Percentiles rank a stretch among this genome's conserved stretches.
These are phyloP conservation scores for Punica granatum DNA, from an alignment of 345 rosid genomes.

Conservation along the genomic window DNA sequence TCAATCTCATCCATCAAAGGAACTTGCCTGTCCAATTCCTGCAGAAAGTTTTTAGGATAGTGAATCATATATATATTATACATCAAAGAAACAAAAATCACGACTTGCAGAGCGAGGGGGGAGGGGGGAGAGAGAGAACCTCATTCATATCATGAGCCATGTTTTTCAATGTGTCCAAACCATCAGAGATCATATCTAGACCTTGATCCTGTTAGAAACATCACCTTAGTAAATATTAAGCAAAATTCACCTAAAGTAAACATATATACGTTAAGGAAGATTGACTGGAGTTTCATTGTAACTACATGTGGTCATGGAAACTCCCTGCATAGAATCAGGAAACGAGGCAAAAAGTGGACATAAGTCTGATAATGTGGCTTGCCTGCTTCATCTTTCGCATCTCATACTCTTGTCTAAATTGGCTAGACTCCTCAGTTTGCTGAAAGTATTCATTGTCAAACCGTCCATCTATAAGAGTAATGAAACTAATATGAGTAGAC, in stretches of 20 bases:
- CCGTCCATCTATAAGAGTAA: conserved; percentile 41
- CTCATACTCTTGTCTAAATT: conserved; percentile 89
- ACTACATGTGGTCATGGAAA: not conserved
- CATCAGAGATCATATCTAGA: conserved; percentile 86
- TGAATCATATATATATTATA: not conserved
- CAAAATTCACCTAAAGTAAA: not conserved
- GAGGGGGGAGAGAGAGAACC: conserved; percentile 56
- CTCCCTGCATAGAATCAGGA: conserved; percentile 1
- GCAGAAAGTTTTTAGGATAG: conserved; percentile 22
- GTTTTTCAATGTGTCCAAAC: conserved; percentile 88
- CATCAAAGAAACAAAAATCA: conserved; percentile 6
- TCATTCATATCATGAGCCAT: conserved; percentile 98
- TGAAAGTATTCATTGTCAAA: conserved; percentile 88
- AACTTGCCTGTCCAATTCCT: conserved; percentile 96
- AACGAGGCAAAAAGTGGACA: not conserved
- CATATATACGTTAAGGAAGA: not conserved
- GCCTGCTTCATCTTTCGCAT: conserved; percentile 89
- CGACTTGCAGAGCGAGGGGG: not conserved
- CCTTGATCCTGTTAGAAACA: conserved; percentile 73
- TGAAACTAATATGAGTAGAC: not conserved
- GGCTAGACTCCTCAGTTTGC: conserved; percentile 65
- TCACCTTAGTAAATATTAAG: not conserved
- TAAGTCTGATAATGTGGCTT: conserved; percentile 16
- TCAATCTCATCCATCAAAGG: conserved; percentile 99
- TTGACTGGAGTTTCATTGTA: not conserved